A percentile compares a stretch with the other conserved stretches of the same genome.
phyloP scores from a whole-genome alignment of 139 green algal species.

The Yamagishiella unicocca region DNA sequence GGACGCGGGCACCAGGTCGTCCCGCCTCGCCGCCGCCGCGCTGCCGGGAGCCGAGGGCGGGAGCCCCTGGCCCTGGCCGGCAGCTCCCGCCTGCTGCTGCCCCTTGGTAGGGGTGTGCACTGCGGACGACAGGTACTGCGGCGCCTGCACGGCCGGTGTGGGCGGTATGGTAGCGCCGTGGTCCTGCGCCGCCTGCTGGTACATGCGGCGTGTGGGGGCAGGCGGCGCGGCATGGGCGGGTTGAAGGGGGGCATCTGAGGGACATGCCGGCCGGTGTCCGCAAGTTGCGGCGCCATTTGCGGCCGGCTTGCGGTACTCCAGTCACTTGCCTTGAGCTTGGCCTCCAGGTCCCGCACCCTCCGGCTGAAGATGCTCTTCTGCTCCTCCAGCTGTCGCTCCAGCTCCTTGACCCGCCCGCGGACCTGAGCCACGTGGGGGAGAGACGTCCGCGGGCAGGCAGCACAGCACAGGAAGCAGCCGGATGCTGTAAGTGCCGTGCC shows the following conservation, averaged over 20 bases:
- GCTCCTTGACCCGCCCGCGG: conserved; percentile 49
- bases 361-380: conserved; percentile 57
- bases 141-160: neutral
- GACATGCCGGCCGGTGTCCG: too few species aligned
- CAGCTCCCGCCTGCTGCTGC: too few species aligned
- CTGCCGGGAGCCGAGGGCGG: neutral
- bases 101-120: conserved; percentile 40
- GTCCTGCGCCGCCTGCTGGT: conserved; percentile 3
- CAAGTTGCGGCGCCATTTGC: too few species aligned
- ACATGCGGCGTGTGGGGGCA: too few species aligned
- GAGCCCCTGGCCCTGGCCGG: neutral
- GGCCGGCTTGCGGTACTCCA: too few species aligned
- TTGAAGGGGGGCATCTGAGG: too few species aligned
- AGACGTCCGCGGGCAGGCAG: too few species aligned
- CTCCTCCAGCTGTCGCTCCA: conserved; percentile 67
- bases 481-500: too few species aligned
- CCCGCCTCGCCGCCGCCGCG: neutral
- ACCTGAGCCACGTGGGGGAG: neutral
- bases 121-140: neutral
- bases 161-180: conserved; percentile 9
- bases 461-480: too few species aligned
- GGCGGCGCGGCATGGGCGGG: too few species aligned
- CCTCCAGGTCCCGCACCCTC: conserved; percentile 60
- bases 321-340: conserved; percentile 45
- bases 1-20: conserved; percentile 45